Percentiles rank a stretch among this genome's conserved stretches.
Evolutionary conservation across 2,329 filamentous ascomycete species (phyloP).

Genomic region (Apiospora saccharicola): DNA sequence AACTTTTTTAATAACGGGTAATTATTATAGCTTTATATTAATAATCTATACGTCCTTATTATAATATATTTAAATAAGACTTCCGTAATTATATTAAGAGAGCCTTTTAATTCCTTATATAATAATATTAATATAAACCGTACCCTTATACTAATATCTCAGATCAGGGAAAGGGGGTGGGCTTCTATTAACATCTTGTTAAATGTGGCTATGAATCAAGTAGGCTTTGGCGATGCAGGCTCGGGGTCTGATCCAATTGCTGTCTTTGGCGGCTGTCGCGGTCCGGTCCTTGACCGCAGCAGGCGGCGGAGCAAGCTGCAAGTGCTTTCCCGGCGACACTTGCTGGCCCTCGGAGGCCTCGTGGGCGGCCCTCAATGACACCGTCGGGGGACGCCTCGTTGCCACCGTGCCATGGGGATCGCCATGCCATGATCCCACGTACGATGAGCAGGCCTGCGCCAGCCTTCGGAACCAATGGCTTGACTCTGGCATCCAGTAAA

Average conservation of each 20-base stretch:
- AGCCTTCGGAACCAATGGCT: constrained; percentile 27
- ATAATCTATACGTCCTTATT: no score
- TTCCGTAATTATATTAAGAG: no score
- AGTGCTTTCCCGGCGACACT: constrained; percentile 24
- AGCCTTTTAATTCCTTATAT: no score
- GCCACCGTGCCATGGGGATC: constrained; percentile 35
- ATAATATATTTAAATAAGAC: no score
- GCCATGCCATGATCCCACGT: constrained; percentile 33
- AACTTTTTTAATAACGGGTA: no score
- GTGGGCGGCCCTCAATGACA: constrained; percentile 26
- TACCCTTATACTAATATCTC: neutral
- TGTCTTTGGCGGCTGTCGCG: neutral
- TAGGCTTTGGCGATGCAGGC: neutral
- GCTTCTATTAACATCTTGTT: neutral
- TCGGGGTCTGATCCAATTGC: neutral
- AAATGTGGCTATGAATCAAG: neutral
- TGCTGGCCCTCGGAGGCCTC: constrained; percentile 24
- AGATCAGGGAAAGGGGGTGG: neutral
- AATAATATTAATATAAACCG: no score
- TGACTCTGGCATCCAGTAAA: constrained; percentile 21
- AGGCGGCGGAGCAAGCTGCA: neutral
- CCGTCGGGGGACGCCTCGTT: constrained; percentile 34
- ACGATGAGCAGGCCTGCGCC: constrained; percentile 32
- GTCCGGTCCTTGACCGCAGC: neutral
- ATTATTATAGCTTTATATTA: no score